Conservation (phyloP, 2,329 filamentous ascomycete species). For the Pyrenophora tritici-repentis region DNA sequence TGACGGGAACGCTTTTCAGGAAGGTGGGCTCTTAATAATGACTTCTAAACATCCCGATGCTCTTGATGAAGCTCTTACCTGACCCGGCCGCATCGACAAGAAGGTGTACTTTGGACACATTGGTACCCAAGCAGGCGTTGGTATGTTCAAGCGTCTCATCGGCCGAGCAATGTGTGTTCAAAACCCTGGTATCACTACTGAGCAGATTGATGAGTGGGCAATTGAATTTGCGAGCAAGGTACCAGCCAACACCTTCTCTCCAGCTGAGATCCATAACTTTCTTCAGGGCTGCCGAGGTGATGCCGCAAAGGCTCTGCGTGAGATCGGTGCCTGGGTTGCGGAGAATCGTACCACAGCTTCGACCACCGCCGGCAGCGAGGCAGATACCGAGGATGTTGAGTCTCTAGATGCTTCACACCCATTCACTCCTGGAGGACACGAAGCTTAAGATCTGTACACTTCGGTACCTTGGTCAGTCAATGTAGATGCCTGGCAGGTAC, state of each 20-base stretch:
- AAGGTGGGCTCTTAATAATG: slow-evolving; percentile 79
- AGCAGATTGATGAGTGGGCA: slow-evolving; percentile 31
- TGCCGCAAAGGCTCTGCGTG: slow-evolving; percentile 23
- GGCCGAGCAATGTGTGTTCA: slow-evolving; percentile 30
- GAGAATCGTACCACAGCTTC: slow-evolving; percentile 7
- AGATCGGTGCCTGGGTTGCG: slow-evolving; percentile 28
- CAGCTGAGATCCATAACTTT: slow-evolving; percentile 42
- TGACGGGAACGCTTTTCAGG: slow-evolving; percentile 78
- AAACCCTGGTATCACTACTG: slow-evolving; percentile 19
- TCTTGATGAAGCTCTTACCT: slow-evolving; percentile 73
- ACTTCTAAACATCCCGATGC: slow-evolving; percentile 77
- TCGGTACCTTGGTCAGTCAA: too few relatives aligned
- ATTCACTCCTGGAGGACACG: too few relatives aligned
- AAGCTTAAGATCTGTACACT: too few relatives aligned
- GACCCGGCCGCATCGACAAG: slow-evolving; percentile 72
- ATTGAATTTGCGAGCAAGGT: slow-evolving; percentile 32
- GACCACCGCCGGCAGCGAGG: too few relatives aligned
- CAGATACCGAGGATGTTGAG: too few relatives aligned
- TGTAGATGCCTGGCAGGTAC: too few relatives aligned
- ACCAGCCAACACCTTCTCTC: slow-evolving; percentile 35
- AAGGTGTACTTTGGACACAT: slow-evolving; percentile 73
- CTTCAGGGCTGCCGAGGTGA: slow-evolving; percentile 36
- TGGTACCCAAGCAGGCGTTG: slow-evolving; percentile 22
- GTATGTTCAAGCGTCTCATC: slow-evolving; percentile 41
- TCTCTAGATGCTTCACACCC: too few relatives aligned